Conservation (phyloP, 202 grass and related monocot species). For the Saccharum hybrid region DNA sequence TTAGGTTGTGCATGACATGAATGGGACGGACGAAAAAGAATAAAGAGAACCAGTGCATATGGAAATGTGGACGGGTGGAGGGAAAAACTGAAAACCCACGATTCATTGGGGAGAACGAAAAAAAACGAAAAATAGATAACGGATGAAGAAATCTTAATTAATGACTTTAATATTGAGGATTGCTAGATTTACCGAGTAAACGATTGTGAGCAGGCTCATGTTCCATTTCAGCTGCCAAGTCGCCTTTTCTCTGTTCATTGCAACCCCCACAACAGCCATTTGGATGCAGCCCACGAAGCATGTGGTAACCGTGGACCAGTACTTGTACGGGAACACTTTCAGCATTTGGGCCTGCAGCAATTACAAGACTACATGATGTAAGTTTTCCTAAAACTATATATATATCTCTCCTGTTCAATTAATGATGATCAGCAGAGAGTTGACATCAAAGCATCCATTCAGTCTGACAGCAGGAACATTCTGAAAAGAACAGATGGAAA, state of each 20-base stretch:
- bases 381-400: background rate
- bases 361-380: background rate
- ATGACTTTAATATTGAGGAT: background rate
- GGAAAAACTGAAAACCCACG: background rate
- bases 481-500: background rate
- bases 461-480: background rate
- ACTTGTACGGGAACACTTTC: constrained; percentile 63
- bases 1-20: background rate
- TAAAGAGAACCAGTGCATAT: background rate
- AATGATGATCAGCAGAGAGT: background rate
- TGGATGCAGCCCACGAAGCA: constrained; percentile 52
- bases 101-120: too few species aligned
- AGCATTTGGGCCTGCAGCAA: constrained; percentile 49
- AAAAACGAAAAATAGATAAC: background rate
- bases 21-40: background rate
- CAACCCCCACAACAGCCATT: constrained; percentile 44
- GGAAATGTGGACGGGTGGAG: background rate
- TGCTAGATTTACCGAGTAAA: constrained; percentile 47
- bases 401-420: background rate
- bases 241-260: constrained; percentile 48
- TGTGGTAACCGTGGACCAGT: constrained; percentile 48
- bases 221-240: constrained; percentile 56
- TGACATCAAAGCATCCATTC: background rate
- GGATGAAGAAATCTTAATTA: background rate
- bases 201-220: constrained; percentile 55